Evolutionary conservation across 768 basidiomycete species (phyloP).

Genomic region (Boletellus ananiceps): DNA sequence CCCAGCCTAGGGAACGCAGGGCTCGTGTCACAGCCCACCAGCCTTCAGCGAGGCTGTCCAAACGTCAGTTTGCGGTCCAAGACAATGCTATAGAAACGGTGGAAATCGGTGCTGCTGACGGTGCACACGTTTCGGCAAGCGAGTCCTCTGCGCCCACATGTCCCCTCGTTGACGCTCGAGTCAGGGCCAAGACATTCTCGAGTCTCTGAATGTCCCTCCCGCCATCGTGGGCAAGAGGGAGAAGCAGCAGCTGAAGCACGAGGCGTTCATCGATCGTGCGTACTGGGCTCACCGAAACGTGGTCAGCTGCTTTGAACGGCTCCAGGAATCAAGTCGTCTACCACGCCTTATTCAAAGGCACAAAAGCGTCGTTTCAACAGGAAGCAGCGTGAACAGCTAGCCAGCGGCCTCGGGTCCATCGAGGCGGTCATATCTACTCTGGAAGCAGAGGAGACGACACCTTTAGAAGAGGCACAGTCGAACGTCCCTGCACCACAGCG

Average conservation of each 20-base stretch:
- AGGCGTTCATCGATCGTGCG: constrained; percentile 65
- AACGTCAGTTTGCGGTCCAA: constrained; percentile 47
- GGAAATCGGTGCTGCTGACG: constrained; percentile 37
- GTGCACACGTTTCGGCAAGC: constrained; percentile 39
- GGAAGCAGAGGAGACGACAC: constrained; percentile 33
- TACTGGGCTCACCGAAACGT: background rate
- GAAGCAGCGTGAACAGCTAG: constrained; percentile 59
- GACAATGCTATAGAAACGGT: constrained; percentile 46
- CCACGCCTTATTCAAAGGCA: constrained; percentile 63
- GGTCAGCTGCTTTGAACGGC: background rate
- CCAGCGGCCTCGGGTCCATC: constrained; percentile 46
- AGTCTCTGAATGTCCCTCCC: constrained; percentile 30
- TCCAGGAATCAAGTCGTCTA: constrained; percentile 46
- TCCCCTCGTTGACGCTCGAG: background rate
- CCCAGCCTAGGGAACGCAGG: constrained; percentile 36
- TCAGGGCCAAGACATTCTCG: constrained; percentile 45
- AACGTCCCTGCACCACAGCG: constrained; percentile 17
- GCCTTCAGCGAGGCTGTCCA: constrained; percentile 46
- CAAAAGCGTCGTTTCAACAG: constrained; percentile 68
- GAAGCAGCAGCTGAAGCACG: constrained; percentile 60
- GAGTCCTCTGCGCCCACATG: background rate
- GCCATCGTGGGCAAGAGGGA: constrained; percentile 54
- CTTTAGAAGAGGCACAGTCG: constrained; percentile 12
- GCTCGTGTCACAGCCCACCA: constrained; percentile 45
- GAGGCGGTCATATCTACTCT: constrained; percentile 53